These are phyloP conservation scores for Musa acuminata DNA, from an alignment of 176 grass and related monocot species.

Conservation along the genomic window DNA sequence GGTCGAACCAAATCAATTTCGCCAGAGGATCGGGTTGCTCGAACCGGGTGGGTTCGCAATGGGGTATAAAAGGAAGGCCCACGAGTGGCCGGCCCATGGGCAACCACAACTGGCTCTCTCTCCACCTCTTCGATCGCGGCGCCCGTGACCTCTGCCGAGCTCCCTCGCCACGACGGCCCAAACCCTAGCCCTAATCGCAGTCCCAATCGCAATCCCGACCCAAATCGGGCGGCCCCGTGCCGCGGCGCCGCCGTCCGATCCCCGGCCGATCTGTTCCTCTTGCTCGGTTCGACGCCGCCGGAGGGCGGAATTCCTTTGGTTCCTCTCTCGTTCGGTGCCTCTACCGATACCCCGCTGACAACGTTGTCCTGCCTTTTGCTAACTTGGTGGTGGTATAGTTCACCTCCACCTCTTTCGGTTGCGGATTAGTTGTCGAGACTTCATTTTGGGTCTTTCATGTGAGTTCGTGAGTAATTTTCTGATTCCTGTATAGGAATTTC, in stretches of 20 bases:
- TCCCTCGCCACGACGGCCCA: not conserved
- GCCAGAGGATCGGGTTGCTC: not conserved
- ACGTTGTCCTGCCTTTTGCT: not conserved
- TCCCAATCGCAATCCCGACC: not conserved
- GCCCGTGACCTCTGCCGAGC: not conserved
- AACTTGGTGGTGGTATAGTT: not conserved
- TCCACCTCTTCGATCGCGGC: not conserved
- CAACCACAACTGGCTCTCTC: not conserved
- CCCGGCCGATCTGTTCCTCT: not conserved
- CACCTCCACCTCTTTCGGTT: not conserved
- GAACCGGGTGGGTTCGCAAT: not conserved
- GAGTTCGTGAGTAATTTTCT: not conserved
- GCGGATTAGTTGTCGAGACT: not conserved
- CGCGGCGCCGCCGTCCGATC: not conserved
- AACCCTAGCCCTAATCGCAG: slow-evolving; percentile 2
- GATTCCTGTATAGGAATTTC: not conserved
- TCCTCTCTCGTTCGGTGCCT: not conserved
- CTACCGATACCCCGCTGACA: not conserved
- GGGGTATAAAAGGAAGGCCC: not conserved
- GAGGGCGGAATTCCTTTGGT: not conserved
- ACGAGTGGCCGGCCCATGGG: not conserved
- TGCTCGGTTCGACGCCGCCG: not conserved
- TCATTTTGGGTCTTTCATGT: not conserved
- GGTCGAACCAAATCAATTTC: too few species aligned
- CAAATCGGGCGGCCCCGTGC: slow-evolving; percentile 3